Conservation (phyloP, 169 alveolate genomes). For the Cryptosporidium felis region DNA sequence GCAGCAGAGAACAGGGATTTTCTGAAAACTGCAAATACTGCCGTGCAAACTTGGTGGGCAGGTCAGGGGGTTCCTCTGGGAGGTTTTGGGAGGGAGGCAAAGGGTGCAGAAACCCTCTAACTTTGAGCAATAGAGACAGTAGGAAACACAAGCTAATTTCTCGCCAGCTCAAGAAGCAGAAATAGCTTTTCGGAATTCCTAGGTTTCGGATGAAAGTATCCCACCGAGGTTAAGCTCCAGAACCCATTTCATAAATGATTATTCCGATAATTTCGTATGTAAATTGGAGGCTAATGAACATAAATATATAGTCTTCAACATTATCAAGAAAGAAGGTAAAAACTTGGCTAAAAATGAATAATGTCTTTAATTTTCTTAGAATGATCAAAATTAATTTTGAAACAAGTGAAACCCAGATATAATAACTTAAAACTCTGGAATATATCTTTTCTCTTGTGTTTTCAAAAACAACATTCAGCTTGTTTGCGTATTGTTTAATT, state of each 20-base stretch:
- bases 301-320: conserved; percentile 25
- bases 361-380: neutral
- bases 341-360: neutral
- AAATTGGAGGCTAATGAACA: conserved; percentile 38
- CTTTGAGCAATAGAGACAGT: conserved; percentile 79
- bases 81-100: conserved; percentile 80
- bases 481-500: too few species aligned
- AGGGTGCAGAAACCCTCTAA: conserved; percentile 80
- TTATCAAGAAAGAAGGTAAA: conserved; percentile 5
- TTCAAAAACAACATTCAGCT: neutral
- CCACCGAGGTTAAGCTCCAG: neutral
- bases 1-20: conserved; percentile 82
- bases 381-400: neutral
- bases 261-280: conserved; percentile 7
- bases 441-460: conserved; percentile 1
- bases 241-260: neutral
- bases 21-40: conserved; percentile 73
- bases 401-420: conserved; percentile 16
- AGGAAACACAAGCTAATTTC: conserved; percentile 76
- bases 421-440: neutral
- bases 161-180: conserved; percentile 70
- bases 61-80: conserved; percentile 72
- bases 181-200: too few species aligned
- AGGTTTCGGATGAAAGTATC: too few species aligned
- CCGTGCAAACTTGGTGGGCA: conserved; percentile 74